phyloP scores from a whole-genome alignment of 352 stramenopile genomes.

The Phytophthora uliginosa region DNA sequence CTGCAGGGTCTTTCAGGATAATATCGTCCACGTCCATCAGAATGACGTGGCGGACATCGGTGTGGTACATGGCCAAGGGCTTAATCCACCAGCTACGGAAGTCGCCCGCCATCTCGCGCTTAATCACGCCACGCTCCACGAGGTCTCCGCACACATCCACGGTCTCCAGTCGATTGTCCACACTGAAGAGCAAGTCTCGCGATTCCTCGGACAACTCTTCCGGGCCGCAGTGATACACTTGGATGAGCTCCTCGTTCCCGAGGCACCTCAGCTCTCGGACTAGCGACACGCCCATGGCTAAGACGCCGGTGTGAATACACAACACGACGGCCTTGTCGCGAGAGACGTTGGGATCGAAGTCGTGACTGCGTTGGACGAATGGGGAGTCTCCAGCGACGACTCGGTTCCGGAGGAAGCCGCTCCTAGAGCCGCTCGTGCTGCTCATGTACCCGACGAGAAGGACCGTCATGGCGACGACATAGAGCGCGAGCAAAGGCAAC shows the following conservation, averaged over 20 bases:
- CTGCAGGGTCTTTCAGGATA: conserved; percentile 22
- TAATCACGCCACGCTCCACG: conserved; percentile 2
- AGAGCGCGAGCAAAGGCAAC: neutral
- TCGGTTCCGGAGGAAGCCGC: neutral
- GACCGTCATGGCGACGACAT: neutral
- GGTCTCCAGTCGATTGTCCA: conserved; percentile 24
- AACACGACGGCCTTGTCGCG: conserved; percentile 12
- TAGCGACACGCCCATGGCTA: conserved; percentile 26
- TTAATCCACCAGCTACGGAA: conserved; percentile 38
- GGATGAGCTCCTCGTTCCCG: conserved; percentile 30
- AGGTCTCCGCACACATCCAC: conserved; percentile 31
- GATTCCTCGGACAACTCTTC: conserved; percentile 21
- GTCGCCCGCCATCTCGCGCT: conserved; percentile 21
- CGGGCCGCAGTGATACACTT: conserved; percentile 33
- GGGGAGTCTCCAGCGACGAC: neutral
- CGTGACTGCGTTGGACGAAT: conserved; percentile 16
- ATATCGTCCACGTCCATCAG: conserved; percentile 39
- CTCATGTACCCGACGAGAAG: neutral
- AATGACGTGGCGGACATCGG: conserved; percentile 27
- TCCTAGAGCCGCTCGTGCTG: neutral
- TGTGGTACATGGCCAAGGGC: conserved; percentile 29
- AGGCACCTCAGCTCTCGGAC: conserved; percentile 35
- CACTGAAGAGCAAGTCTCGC: conserved; percentile 19
- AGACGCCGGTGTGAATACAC: conserved; percentile 21
- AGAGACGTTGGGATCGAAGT: conserved; percentile 12